Percentiles rank a stretch among this genome's conserved stretches.
Conservation (phyloP, 345 rosid species). For the Cardamine chenopodiifolia region DNA sequence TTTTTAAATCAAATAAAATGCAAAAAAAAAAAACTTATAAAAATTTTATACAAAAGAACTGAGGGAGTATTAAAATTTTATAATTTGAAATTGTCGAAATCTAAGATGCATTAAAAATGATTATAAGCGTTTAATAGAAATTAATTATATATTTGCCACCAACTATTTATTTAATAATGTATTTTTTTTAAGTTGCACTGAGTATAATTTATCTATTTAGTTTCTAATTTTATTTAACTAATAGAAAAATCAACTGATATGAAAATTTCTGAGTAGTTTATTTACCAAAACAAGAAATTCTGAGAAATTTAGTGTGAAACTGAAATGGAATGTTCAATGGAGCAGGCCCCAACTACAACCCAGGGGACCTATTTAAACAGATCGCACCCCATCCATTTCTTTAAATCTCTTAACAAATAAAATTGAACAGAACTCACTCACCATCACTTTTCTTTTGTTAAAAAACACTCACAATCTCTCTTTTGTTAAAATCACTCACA, state of each 20-base stretch:
- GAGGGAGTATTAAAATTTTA: too few species aligned
- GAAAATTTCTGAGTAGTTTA: conserved; percentile 35
- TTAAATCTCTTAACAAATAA: neutral
- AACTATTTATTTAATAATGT: neutral
- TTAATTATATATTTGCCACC: neutral
- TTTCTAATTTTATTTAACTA: neutral
- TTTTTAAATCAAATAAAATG: too few species aligned
- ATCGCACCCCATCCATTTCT: neutral
- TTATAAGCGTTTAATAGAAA: neutral
- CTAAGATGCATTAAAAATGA: neutral
- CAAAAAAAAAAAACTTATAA: too few species aligned
- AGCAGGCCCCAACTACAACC: neutral
- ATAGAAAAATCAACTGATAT: neutral
- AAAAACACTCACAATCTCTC: neutral
- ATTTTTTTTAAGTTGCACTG: too few species aligned
- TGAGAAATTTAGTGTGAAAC: conserved; percentile 5
- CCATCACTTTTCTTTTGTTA: neutral
- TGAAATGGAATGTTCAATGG: neutral
- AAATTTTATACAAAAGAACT: too few species aligned
- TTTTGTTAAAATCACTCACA: neutral
- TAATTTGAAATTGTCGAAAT: neutral
- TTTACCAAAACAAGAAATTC: conserved; percentile 1
- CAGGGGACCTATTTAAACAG: neutral
- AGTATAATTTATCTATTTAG: neutral
- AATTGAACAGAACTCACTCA: neutral